Base-by-base conservation (phyloP, 257 asterid species). In the Solanum ahanhuiri region DNA sequence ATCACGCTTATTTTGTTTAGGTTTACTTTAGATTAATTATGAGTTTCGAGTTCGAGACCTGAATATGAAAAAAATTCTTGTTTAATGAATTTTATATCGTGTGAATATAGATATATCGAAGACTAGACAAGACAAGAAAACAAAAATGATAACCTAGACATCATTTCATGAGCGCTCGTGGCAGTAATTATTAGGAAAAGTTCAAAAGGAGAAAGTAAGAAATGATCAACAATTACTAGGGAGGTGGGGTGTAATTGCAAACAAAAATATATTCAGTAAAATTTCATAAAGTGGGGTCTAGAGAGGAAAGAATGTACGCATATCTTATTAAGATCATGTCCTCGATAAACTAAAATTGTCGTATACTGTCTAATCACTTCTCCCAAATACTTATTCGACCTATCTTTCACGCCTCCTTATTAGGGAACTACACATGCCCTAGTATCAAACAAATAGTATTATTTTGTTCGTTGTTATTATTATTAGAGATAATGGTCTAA, bases 371-470 rank as follows among this genome's bases (percentile, higher is more conserved):
- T 57, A 57, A 18, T 57, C 4, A 20, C 4, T 57, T 57, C 5
- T 57, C n/a, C 0, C 12, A 0, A 20, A 20, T 57, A 1, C 4
- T 57, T 57, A 0, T 57, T 20, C 23, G 0, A 2, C 0, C 64
- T 57, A 17, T 17, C 64, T 57, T 0, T 6, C 64, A 18, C 23
- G 4, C 11, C 60, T 57, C 8, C 64, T 57, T 23, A 1, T 1
- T 57, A 57, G 4, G 64, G 23, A 18, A 20, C 64, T 57, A 18
- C 64, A 57, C 64, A 18, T 54, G 23, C 64, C n/a, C 7, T 51
- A 60, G 14, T 22, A 60, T 60, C 69, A 60, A 22, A 22, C 28
- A 9, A 22, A 58, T 22, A 58, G 67, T 58, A 58, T 8, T 58
- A 7, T 20, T 57, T 18, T 22, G n/a, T 54, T 54, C n/a, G n/a